phyloP scores from a whole-genome alignment of 768 basidiomycete genomes.

The Leucosporidium yakuticum region DNA sequence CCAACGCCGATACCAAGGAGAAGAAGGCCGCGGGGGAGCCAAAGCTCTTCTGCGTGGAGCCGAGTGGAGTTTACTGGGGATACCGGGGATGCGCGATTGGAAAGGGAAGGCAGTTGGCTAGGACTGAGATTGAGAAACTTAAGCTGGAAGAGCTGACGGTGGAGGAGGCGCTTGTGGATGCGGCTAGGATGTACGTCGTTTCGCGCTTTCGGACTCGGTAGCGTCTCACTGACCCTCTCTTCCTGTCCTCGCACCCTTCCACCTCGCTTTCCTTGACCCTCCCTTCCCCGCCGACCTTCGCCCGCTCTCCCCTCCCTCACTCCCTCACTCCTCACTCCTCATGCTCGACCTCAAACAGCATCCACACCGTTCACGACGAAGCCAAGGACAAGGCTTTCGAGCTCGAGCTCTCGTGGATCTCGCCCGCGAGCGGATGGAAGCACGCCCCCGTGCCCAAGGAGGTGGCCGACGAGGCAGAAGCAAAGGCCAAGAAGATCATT shows the following conservation, averaged over 20 bases:
- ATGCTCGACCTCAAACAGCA: conserved; percentile 52
- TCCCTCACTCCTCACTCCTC: too few relatives aligned
- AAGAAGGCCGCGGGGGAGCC: conserved; percentile 61
- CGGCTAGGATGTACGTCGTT: conserved; percentile 79
- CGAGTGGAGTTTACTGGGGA: conserved; percentile 87
- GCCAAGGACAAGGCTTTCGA: conserved; percentile 98
- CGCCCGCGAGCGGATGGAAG: conserved; percentile 69
- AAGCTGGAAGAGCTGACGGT: conserved; percentile 71
- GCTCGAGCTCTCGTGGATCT: conserved; percentile 95
- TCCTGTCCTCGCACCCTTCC: not conserved
- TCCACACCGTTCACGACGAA: conserved; percentile 95
- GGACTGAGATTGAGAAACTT: conserved; percentile 96
- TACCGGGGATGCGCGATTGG: conserved; percentile 95
- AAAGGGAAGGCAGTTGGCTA: conserved; percentile 94
- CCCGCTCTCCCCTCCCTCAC: not conserved
- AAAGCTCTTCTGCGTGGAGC: conserved; percentile 81
- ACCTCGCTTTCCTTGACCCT: not conserved
- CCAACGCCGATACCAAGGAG: conserved; percentile 43
- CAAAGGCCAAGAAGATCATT: conserved; percentile 75
- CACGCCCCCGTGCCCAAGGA: conserved; percentile 82
- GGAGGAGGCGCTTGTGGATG: conserved; percentile 82
- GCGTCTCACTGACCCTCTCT: conserved; percentile 14
- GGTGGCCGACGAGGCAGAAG: conserved; percentile 74
- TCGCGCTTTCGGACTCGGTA: not conserved
- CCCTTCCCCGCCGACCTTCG: not conserved